These are phyloP conservation scores for Paramecium pentaurelia DNA, from an alignment of 73 alveolate species.

Conservation along the genomic window DNA sequence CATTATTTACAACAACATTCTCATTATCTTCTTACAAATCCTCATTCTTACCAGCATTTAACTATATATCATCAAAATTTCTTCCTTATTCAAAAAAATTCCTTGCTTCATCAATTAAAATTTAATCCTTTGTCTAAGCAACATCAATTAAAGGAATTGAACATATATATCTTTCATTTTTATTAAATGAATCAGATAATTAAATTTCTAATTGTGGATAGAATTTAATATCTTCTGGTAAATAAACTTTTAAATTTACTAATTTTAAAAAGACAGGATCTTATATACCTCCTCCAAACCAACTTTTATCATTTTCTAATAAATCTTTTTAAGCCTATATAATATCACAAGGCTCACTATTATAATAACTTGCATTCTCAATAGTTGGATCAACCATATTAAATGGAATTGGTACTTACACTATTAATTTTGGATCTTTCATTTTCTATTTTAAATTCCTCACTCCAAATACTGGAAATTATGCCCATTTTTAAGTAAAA, in stretches of 20 bases:
- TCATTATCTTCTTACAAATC: slow-evolving; percentile 45
- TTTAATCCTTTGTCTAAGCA: not conserved
- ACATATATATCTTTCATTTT: slow-evolving; percentile 13
- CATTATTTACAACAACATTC: not conserved
- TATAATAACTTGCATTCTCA: slow-evolving; percentile 30
- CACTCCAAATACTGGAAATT: slow-evolving; percentile 61
- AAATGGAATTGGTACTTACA: slow-evolving; percentile 58
- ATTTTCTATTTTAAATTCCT: slow-evolving; percentile 51
- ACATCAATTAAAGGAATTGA: slow-evolving; percentile 44
- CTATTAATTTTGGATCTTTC: slow-evolving; percentile 52
- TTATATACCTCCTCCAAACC: slow-evolving; percentile 46
- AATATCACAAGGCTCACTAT: not conserved
- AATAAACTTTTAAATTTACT: not conserved
- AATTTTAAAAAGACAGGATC: slow-evolving; percentile 23
- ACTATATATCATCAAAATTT: not conserved
- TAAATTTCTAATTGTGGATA: slow-evolving; percentile 47
- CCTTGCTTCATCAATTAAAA: not conserved
- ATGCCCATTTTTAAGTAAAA: not conserved
- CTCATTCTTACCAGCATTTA: slow-evolving; percentile 58
- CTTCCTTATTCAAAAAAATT: slow-evolving; percentile 53
- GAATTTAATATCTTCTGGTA: not conserved
- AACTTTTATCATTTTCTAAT: slow-evolving; percentile 18
- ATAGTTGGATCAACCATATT: not conserved
- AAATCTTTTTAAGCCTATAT: not conserved
- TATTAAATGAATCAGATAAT: slow-evolving; percentile 30